Base-by-base conservation (phyloP, 2,329 filamentous ascomycete genomes). In the Didymella exigua region DNA sequence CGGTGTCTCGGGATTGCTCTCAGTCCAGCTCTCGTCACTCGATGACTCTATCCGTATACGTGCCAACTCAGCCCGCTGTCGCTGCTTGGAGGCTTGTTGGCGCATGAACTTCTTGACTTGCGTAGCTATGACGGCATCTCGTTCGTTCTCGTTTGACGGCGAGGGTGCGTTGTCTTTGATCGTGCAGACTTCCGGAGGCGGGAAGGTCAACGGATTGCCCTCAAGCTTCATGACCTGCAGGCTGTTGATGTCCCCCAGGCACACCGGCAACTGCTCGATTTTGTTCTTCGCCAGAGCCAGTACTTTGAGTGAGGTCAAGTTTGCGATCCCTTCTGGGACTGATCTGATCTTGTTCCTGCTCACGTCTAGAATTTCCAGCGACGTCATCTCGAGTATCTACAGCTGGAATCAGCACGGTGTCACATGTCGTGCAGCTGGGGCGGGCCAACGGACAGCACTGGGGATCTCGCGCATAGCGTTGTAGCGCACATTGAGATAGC, bases 311-410 rank as follows among this genome's bases (percentile, higher is more conserved):
- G 91, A 96, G 5, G 87, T 88, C 67, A 98, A 81, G 69, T 87
- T 91, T 56, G 84, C 85, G 58, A 97, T 90, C 49, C 93, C 89
- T 41, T 88, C 85, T 0, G 93, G 92, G 2, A 98, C 82, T 9
- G 84, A 79, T 42, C 84, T 85, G 58, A 98, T 86, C 73, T 89
- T 91, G 73, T 98, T 98, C 66, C 90, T 86, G 72, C 92, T 93
- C 49, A 98, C 83, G 76, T 98, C 93, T 58, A 98, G 84, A 55
- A 97, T 96, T 76, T 98, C 93, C 50, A 98, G 84, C 29, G 91
- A 89, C 47, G 86, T 88, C 58, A 98, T 82, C 74, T 92, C 87
- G 72, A 93, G 93, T 54, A 98, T 85, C 92, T 96, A 70, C n/a
- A 30, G 31, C 34, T 24, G 19, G 38, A 24, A 60, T 61, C 45